Conservation (phyloP, 2,329 filamentous ascomycete species). For the Tolypocladium album region DNA sequence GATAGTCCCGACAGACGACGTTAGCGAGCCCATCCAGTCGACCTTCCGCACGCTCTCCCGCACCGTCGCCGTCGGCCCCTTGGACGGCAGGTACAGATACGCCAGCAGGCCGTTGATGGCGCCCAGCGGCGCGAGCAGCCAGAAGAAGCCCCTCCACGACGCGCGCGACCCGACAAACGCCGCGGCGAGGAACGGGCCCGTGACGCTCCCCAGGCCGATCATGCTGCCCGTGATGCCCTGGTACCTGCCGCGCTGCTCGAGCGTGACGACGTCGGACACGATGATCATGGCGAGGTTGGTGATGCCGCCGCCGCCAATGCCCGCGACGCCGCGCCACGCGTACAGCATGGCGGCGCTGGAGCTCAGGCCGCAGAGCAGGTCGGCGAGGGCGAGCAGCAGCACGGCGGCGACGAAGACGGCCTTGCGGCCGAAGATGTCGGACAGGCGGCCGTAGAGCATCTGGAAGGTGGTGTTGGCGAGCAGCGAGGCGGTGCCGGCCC, state of each 20-base stretch:
- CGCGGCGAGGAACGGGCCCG: constrained; percentile 32
- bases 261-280: constrained; percentile 46
- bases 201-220: constrained; percentile 28
- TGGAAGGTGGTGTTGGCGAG: constrained; percentile 53
- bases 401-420: constrained; percentile 43
- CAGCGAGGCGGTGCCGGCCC: constrained; percentile 41
- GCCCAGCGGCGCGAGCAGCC: constrained; percentile 38
- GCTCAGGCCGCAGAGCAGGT: constrained; percentile 48
- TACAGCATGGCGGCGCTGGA: constrained; percentile 47
- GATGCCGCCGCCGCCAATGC: constrained; percentile 52
- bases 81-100: constrained; percentile 40
- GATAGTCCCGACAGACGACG: constrained; percentile 44
- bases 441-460: constrained; percentile 51
- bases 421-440: constrained; percentile 52
- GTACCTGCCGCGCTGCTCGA: constrained; percentile 48
- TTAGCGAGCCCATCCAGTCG: constrained; percentile 46
- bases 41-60: constrained; percentile 40
- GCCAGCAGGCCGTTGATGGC: constrained; percentile 30
- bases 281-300: constrained; percentile 51
- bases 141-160: constrained; percentile 33
- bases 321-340: constrained; percentile 47
- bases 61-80: constrained; percentile 32
- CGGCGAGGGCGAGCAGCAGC: constrained; percentile 40
- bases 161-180: constrained; percentile 20
- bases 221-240: constrained; percentile 30